phyloP scores from a whole-genome alignment of 2,329 filamentous ascomycete species.

The Fusarium musae region DNA sequence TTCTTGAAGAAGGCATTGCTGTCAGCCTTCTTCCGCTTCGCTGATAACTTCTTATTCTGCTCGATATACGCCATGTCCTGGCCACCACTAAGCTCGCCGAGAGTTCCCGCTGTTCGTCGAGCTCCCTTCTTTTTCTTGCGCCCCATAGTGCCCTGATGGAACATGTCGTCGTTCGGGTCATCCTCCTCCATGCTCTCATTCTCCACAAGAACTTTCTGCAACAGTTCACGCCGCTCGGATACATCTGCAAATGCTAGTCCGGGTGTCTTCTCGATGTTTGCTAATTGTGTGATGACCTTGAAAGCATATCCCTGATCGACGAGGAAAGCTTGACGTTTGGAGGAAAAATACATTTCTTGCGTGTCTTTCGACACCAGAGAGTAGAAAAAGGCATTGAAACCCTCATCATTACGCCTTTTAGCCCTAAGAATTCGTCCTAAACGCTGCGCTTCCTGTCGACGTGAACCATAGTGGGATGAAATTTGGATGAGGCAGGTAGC shows the following conservation, averaged over 20 bases:
- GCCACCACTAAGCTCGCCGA: conserved; percentile 88
- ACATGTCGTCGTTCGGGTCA: conserved; percentile 63
- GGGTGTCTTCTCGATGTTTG: conserved; percentile 87
- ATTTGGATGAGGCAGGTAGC: conserved; percentile 98
- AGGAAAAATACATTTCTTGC: conserved; percentile 97
- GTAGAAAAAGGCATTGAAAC: conserved; percentile 99
- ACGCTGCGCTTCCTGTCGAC: conserved; percentile 94
- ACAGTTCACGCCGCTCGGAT: conserved; percentile 82
- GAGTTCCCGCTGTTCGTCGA: conserved; percentile 82
- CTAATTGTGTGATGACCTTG: conserved; percentile 96
- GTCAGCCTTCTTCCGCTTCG: conserved; percentile 54
- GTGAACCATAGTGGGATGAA: conserved; percentile 95
- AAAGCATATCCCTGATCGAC: conserved; percentile 99
- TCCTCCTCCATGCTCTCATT: conserved; percentile 82
- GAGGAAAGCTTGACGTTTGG: conserved; percentile 94
- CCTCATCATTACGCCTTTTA: conserved; percentile 95
- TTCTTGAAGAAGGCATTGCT: conserved; percentile 56
- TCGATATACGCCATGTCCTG: conserved; percentile 98
- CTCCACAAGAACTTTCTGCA: conserved; percentile 90
- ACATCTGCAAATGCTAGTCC: conserved; percentile 83
- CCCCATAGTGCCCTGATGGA: conserved; percentile 58
- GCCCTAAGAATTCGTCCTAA: conserved; percentile 93
- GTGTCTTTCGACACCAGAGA: conserved; percentile 97
- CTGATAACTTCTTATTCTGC: conserved; percentile 74
- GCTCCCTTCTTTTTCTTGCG: conserved; percentile 67